Evolutionary conservation across 73 alveolate genomes (phyloP), one percentile per base, ranked within the genome.

Genomic region (Stentor coeruleus): DNA sequence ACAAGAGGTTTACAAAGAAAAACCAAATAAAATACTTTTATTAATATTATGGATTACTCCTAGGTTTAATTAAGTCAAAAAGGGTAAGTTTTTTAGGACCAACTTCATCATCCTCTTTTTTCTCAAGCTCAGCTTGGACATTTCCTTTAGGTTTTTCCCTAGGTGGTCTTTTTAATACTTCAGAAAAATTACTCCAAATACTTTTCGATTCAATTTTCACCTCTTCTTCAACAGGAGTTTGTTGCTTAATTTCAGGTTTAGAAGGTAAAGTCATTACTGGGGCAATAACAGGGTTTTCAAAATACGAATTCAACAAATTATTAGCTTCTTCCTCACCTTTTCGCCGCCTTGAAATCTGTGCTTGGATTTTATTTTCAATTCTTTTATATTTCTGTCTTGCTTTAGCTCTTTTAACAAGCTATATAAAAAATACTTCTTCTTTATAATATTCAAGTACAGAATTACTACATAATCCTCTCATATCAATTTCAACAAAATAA

Each of bases 161-260:
- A 20, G 79, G 39, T 36, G 91, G 40, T 76, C 81, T 41, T 86
- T 74, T 86, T 72, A 89, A 91, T 88, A 89, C 57, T 73, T 59
- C 95, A 89, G 42, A 14, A 66, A 66, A 89, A 74, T 82, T 86
- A 39, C 73, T 79, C 90, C 88, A 89, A 74, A 89, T 58, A 85
- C 88, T 86, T 73, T 89, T 82, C 58, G 91, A 90, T 59, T 76
- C 81, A 58, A 3, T 40, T 57, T 82, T 86, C 39, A 74, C 66
- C 85, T 74, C 89, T 35, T 58, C 74, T 2, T 58, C 86, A 26
- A 58, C 86, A 59, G 74, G 73, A 73, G 77, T 86, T 39, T 86
- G 79, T 15, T 20, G 39, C n/a, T n/a, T n/a, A n/a, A n/a, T n/a
- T n/a, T n/a, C n/a, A n/a, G n/a, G n/a, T n/a, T n/a, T n/a, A n/a